Percentiles rank a stretch among this genome's conserved stretches.
These are phyloP conservation scores for Lactarius sanguifluus DNA, from an alignment of 768 basidiomycete species.

Conservation along the genomic window DNA sequence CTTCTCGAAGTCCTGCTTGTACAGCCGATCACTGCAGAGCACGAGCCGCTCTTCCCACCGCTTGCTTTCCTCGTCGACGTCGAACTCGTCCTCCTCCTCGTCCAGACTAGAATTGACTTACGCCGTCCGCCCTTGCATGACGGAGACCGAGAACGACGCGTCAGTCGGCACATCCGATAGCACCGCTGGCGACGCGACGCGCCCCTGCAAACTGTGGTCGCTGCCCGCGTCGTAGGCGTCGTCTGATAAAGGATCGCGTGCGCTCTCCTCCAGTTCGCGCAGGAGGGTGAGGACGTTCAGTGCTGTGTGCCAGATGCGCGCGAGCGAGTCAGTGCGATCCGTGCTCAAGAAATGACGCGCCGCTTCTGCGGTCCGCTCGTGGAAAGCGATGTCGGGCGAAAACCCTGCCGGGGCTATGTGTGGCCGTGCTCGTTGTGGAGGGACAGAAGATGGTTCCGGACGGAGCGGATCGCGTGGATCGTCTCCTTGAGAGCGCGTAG, in stretches of 20 bases:
- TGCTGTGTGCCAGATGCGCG: slow-evolving; percentile 70
- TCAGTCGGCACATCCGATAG: slow-evolving; percentile 43
- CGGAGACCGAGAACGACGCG: slow-evolving; percentile 63
- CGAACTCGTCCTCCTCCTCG: slow-evolving; percentile 47
- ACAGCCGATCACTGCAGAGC: slow-evolving; percentile 81
- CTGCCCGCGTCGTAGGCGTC: slow-evolving; percentile 45
- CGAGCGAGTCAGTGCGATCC: slow-evolving; percentile 54
- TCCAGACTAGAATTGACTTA: slow-evolving; percentile 76
- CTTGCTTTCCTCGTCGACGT: slow-evolving; percentile 33
- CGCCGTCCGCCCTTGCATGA: slow-evolving; percentile 66
- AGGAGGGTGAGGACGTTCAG: slow-evolving; percentile 82
- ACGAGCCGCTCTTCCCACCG: slow-evolving; percentile 84
- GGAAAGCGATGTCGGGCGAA: slow-evolving; percentile 26
- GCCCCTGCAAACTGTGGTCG: slow-evolving; percentile 51
- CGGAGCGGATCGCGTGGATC: too few species aligned
- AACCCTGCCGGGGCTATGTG: too few species aligned
- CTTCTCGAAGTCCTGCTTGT: slow-evolving; percentile 56
- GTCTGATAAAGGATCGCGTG: too few species aligned
- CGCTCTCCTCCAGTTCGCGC: slow-evolving; percentile 66
- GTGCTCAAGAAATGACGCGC: slow-evolving; percentile 33
- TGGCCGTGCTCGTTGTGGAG: too few species aligned
- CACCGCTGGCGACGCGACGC: slow-evolving; percentile 45
- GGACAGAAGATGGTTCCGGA: too few species aligned
- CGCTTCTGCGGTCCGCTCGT: slow-evolving; percentile 39
- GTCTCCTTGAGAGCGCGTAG: too few species aligned